A percentile compares a stretch with the other conserved stretches of the same genome.
phyloP scores from a whole-genome alignment of 192 early-diverging fungal species.

The Rhizoclosmatium globosum region DNA sequence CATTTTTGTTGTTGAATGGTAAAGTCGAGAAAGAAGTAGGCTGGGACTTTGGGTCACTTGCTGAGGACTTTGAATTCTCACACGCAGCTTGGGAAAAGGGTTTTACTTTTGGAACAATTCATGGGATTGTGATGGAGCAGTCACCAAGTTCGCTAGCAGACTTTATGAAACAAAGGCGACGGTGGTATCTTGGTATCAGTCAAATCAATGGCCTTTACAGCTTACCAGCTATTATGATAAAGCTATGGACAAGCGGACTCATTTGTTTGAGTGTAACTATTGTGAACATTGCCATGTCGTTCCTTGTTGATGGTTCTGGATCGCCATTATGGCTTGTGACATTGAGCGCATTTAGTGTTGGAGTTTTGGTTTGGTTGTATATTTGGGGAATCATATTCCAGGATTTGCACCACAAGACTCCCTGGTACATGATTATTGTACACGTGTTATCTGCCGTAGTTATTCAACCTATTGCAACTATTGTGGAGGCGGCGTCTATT shows the following conservation, averaged over 20 bases:
- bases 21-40: conserved; percentile 59
- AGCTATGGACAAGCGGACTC: conserved; percentile 60
- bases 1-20: conserved; percentile 60
- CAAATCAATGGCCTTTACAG: conserved; percentile 46
- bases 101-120: conserved; percentile 51
- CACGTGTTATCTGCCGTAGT: conserved; percentile 48
- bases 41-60: conserved; percentile 62
- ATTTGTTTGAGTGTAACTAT: conserved; percentile 54
- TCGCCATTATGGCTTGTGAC: conserved; percentile 60
- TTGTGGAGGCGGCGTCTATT: conserved; percentile 51
- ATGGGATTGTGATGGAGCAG: conserved; percentile 60
- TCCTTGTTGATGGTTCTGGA: conserved; percentile 32
- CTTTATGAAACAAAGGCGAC: conserved; percentile 61
- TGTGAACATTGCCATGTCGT: conserved; percentile 50
- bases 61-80: conserved; percentile 64
- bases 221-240: conserved; percentile 56
- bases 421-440: conserved; percentile 48
- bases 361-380: conserved; percentile 58
- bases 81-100: conserved; percentile 55
- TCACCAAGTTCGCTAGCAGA: conserved; percentile 54
- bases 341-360: conserved; percentile 55
- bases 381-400: conserved; percentile 56
- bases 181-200: conserved; percentile 64
- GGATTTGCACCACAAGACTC: conserved; percentile 53
- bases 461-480: conserved; percentile 50